Evolutionary conservation across 2,329 filamentous ascomycete genomes (phyloP).

Genomic region (Pyrenochaeta sp.): DNA sequence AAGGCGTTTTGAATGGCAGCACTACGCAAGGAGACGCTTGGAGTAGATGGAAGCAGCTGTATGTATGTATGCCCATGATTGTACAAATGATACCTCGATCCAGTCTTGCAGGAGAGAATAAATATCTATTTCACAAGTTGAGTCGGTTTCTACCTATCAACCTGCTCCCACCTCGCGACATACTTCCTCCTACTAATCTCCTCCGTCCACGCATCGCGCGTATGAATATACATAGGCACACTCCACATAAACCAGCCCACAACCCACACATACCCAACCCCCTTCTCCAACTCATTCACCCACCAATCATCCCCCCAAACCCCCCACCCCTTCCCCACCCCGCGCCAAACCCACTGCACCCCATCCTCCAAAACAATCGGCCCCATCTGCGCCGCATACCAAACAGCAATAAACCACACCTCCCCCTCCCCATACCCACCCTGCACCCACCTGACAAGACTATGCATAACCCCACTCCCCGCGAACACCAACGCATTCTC

Average conservation of each 20-base stretch:
- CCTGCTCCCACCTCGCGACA: neutral
- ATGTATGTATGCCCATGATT: neutral
- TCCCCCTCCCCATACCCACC: conserved; percentile 7
- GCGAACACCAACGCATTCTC: conserved; percentile 31
- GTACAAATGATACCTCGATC: conserved; percentile 1
- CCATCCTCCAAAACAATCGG: conserved; percentile 23
- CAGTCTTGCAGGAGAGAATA: neutral
- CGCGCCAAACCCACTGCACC: conserved; percentile 14
- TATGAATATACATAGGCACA: conserved; percentile 21
- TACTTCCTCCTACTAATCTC: conserved; percentile 4
- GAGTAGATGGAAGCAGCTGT: neutral
- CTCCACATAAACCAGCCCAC: conserved; percentile 28
- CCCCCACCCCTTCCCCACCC: neutral
- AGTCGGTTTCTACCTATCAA: too few relatives aligned
- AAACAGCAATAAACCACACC: conserved; percentile 20
- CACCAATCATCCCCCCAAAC: conserved; percentile 1
- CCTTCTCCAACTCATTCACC: conserved; percentile 12
- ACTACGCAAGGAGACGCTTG: neutral
- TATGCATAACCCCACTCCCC: conserved; percentile 25
- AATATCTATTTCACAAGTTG: too few relatives aligned
- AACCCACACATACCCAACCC: conserved; percentile 25
- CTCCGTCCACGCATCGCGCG: conserved; percentile 21
- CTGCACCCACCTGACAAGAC: conserved; percentile 18
- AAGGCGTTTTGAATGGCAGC: neutral
- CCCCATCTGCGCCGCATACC: conserved; percentile 28